Conservation (phyloP, 192 early-diverging fungal species). For the Coemansia sp. region DNA sequence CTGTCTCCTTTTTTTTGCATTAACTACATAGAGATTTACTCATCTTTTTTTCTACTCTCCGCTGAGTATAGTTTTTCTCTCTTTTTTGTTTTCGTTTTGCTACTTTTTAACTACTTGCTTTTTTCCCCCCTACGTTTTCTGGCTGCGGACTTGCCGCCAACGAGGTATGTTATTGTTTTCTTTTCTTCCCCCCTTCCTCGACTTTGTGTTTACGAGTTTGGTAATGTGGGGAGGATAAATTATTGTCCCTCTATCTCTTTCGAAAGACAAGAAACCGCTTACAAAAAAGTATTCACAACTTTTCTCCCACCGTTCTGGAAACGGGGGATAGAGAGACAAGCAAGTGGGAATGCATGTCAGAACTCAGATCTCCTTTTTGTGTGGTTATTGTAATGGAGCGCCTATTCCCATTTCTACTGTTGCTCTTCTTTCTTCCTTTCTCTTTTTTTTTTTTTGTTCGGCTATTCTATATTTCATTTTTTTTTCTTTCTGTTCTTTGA, state of each 20-base stretch:
- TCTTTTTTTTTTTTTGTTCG: neutral
- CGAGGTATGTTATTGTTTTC: neutral
- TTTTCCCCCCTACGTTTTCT: neutral
- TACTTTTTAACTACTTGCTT: neutral
- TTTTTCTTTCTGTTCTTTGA: neutral
- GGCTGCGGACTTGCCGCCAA: neutral
- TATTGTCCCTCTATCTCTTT: neutral
- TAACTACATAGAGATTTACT: too few species aligned
- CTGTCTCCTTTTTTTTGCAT: too few species aligned
- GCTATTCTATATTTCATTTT: neutral
- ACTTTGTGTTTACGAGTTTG: neutral
- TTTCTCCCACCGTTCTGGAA: neutral
- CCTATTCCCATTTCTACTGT: neutral
- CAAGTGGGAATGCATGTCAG: neutral
- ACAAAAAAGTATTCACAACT: neutral
- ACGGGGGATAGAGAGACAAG: neutral
- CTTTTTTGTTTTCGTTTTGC: constrained; percentile 3
- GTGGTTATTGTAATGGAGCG: neutral
- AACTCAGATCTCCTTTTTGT: neutral
- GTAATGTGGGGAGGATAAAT: neutral
- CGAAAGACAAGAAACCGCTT: too few species aligned
- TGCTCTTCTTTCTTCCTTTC: neutral
- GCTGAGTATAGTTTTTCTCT: neutral
- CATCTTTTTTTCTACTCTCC: neutral
- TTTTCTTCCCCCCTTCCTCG: neutral